Evolutionary conservation across 306 rosid species (phyloP).

Genomic region (Castanea sativa): DNA sequence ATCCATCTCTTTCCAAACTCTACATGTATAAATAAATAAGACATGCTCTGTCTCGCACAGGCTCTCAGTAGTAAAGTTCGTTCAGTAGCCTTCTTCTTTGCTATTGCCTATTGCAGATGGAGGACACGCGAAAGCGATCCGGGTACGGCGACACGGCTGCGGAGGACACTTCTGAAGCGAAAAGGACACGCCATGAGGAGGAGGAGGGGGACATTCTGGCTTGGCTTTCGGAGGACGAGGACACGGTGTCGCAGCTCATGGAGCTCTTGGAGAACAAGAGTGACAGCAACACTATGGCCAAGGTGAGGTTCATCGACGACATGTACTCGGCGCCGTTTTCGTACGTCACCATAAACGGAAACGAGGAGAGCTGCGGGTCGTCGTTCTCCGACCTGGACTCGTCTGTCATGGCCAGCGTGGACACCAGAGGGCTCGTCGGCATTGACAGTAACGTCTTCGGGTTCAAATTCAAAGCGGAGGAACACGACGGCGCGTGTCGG

Average conservation of each 20-base stretch:
- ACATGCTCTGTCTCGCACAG: too few species aligned
- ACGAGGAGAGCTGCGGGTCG: conserved; percentile 81
- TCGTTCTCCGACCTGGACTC: conserved; percentile 65
- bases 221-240: conserved; percentile 23
- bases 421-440: conserved; percentile 22
- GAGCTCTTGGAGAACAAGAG: conserved; percentile 8
- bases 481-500: conserved; percentile 21
- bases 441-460: background rate
- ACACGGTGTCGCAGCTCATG: conserved; percentile 21
- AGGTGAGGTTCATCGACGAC: conserved; percentile 46
- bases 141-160: background rate
- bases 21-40: too few species aligned
- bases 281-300: background rate
- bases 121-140: conserved; percentile 15
- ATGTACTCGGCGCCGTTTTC: conserved; percentile 51
- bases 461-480: background rate
- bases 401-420: conserved; percentile 69
- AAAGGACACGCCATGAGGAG: background rate
- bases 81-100: background rate
- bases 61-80: too few species aligned
- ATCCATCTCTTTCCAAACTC: too few species aligned
- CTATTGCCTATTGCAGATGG: conserved; percentile 8
- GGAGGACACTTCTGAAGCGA: background rate
- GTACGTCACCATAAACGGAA: conserved; percentile 66
- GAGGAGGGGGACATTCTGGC: conserved; percentile 22